A percentile compares a stretch with the other conserved stretches of the same genome.
Conservation (phyloP, 805 yeast species). For the Wickerhamomyces sydowiorum region DNA sequence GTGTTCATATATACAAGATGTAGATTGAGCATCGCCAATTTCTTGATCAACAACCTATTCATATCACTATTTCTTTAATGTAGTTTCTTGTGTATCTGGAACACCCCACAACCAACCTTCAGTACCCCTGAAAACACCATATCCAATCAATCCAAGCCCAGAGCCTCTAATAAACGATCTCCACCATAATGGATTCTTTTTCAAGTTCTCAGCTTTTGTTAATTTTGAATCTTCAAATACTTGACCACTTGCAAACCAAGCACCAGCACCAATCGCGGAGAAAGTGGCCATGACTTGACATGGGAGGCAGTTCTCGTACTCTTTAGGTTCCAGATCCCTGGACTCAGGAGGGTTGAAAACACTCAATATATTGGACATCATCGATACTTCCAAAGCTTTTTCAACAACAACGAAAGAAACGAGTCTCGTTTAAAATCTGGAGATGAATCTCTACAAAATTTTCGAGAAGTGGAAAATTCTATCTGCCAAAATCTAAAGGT, state of each 20-base stretch:
- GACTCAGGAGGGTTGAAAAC: slow-evolving; percentile 22
- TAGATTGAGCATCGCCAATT: not conserved
- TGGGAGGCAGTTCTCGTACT: slow-evolving; percentile 51
- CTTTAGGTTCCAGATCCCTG: slow-evolving; percentile 30
- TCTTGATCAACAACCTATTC: too few species aligned
- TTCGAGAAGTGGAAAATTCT: not conserved
- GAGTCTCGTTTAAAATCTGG: slow-evolving; percentile 1
- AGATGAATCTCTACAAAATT: too few species aligned
- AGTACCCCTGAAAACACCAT: slow-evolving; percentile 59
- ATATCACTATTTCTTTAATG: not conserved
- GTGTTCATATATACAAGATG: not conserved
- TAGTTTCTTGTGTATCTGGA: slow-evolving; percentile 16
- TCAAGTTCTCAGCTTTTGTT: slow-evolving; percentile 25
- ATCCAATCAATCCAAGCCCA: slow-evolving; percentile 49
- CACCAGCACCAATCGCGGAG: slow-evolving; percentile 55
- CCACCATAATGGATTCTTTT: slow-evolving; percentile 57
- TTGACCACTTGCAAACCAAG: slow-evolving; percentile 51
- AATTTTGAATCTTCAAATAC: slow-evolving; percentile 43
- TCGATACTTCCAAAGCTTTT: too few species aligned
- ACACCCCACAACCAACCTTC: slow-evolving; percentile 55
- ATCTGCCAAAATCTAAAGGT: not conserved
- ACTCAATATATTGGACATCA: slow-evolving; percentile 21
- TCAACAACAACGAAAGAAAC: too few species aligned
- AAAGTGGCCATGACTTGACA: slow-evolving; percentile 64
- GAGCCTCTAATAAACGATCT: slow-evolving; percentile 41